Evolutionary conservation across 345 rosid genomes (phyloP).

Genomic region (Aurinia saxatilis): DNA sequence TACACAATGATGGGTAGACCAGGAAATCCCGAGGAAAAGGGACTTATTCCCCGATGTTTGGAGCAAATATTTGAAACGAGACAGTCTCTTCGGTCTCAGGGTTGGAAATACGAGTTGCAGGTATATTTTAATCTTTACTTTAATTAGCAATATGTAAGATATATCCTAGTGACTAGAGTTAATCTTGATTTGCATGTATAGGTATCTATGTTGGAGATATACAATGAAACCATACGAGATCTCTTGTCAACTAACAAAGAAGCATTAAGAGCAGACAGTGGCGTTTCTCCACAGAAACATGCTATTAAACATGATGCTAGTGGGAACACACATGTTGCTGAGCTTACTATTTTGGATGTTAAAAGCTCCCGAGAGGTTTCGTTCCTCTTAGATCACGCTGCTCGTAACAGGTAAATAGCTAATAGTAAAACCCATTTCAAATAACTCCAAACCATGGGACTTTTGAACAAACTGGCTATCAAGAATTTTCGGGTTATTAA

Average conservation of each 20-base stretch:
- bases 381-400: constrained; percentile 71
- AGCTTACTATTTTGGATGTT: constrained; percentile 73
- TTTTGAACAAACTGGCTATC: not conserved
- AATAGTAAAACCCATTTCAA: not conserved
- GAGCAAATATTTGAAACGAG: constrained; percentile 92
- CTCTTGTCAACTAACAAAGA: constrained; percentile 65
- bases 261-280: constrained; percentile 43
- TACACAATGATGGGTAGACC: constrained; percentile 98
- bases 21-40: constrained; percentile 59
- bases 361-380: constrained; percentile 62
- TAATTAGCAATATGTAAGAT: not conserved
- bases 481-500: not conserved
- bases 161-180: not conserved
- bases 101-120: constrained; percentile 98
- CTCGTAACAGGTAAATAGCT: constrained; percentile 60
- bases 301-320: constrained; percentile 67
- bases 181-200: constrained; percentile 23
- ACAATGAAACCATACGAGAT: constrained; percentile 89
- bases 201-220: constrained; percentile 98
- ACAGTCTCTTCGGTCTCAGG: constrained; percentile 78
- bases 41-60: constrained; percentile 79
- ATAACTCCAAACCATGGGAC: not conserved
- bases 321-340: constrained; percentile 76
- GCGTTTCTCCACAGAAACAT: constrained; percentile 49
- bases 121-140: constrained; percentile 29